Evolutionary conservation across 495 filamentous ascomycete genomes (phyloP).

Genomic region (Hypomontagnella monticulosa): DNA sequence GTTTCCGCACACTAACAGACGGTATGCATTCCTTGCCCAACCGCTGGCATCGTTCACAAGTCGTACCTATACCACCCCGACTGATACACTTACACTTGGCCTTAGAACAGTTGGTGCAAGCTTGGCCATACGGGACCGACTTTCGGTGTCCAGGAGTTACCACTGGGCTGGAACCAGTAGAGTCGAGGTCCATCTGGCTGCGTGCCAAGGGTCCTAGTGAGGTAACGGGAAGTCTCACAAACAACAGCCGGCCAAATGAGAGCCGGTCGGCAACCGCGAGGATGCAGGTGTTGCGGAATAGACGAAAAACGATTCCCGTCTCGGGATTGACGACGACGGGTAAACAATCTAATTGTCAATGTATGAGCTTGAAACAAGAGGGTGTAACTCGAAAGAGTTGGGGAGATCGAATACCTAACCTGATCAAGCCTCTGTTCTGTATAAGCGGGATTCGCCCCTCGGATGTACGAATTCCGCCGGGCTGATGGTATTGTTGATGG

Average conservation of each 20-base stretch:
- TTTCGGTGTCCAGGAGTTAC: slow-evolving; percentile 17
- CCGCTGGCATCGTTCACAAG: slow-evolving; percentile 65
- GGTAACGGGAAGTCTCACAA: not conserved
- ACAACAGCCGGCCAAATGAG: not conserved
- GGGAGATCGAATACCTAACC: slow-evolving; percentile 1
- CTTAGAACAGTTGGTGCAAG: slow-evolving; percentile 64
- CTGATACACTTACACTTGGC: slow-evolving; percentile 66
- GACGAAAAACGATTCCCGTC: slow-evolving; percentile 21
- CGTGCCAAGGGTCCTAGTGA: slow-evolving; percentile 2
- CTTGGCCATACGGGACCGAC: slow-evolving; percentile 54
- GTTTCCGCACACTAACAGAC: slow-evolving; percentile 52
- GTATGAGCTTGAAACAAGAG: slow-evolving; percentile 1
- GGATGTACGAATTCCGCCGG: too few species aligned
- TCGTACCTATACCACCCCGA: slow-evolving; percentile 44
- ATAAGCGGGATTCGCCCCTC: too few species aligned
- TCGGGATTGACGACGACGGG: slow-evolving; percentile 5
- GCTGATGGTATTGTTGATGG: too few species aligned
- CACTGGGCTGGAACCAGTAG: slow-evolving; percentile 12
- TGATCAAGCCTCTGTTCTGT: too few species aligned
- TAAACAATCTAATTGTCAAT: not conserved
- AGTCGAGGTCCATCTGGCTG: slow-evolving; percentile 30
- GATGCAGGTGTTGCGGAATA: slow-evolving; percentile 16
- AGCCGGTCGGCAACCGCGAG: slow-evolving; percentile 16
- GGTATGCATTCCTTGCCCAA: slow-evolving; percentile 53
- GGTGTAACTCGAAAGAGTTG: slow-evolving; percentile 1